A percentile compares a stretch with the other conserved stretches of the same genome.
Conservation (phyloP, 139 green algal genomes). For the Deuterostichococcus epilithicus region DNA sequence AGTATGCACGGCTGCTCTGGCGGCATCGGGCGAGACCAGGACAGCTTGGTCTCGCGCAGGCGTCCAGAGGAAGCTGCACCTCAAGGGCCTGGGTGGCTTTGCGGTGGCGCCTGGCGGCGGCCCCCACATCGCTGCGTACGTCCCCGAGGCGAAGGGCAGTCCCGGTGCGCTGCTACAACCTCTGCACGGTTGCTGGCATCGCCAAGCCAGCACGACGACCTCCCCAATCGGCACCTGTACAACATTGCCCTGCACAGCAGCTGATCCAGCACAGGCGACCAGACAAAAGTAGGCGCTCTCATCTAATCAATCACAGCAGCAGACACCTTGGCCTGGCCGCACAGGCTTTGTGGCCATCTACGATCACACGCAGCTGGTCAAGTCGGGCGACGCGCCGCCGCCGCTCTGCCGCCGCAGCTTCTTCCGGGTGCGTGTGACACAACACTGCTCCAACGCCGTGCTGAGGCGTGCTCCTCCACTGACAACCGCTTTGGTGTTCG, state of each 20-base stretch:
- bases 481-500: no score
- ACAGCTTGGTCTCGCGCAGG: slow-evolving; percentile 34
- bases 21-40: no score
- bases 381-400: slow-evolving; percentile 27
- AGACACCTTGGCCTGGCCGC: no score
- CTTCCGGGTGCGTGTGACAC: slow-evolving; percentile 53
- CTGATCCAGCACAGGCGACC: no score
- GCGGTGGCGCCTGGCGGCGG: slow-evolving; percentile 40
- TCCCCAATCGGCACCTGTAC: no score
- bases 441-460: no score
- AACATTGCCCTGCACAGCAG: no score
- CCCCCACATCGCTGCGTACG: slow-evolving; percentile 48
- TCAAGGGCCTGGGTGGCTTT: slow-evolving; percentile 63
- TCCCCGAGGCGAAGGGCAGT: slow-evolving; percentile 72
- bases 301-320: no score
- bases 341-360: slow-evolving; percentile 63
- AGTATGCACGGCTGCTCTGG: no score
- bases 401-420: slow-evolving; percentile 56
- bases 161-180: slow-evolving; percentile 18
- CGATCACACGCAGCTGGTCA: slow-evolving; percentile 21
- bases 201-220: no score
- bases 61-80: slow-evolving; percentile 53
- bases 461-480: no score
- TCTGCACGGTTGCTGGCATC: neutral
- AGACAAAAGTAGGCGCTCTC: no score